Base-by-base conservation (phyloP, 2,329 filamentous ascomycete species). In the Pseudogymnoascus sp. region DNA sequence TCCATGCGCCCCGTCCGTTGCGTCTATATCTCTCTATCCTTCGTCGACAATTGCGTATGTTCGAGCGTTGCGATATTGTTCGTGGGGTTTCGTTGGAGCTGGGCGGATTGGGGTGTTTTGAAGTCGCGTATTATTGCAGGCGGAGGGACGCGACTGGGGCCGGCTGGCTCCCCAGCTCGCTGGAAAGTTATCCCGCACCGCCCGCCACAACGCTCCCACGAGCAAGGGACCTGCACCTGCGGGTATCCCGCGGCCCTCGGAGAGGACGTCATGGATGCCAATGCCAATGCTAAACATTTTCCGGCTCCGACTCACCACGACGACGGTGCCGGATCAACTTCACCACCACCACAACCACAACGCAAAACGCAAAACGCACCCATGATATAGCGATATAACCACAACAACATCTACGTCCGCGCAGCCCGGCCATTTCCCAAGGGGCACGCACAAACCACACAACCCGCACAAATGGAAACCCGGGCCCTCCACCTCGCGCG, bases 71-170 rank as follows among this genome's bases (percentile, higher is more conserved):
- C 23, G 5, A 3, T 4, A 17, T 61, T 2, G 37, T 46, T 61
- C 38, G 38, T 23, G 59, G 29, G 53, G 33, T 19, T 44, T 46
- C 35, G 17, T 40, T 40, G 35, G 37, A 3, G 23, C 23, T 38
- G n/a, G 37, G 59, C 35, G 17, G 60, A n/a, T 64, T 59, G 29
- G 29, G 63, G 31, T 31, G 60, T 50, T 63, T 62, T 63, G 21
- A 56, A 60, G 62, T 66, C 67, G 68, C 69, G 69, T 65, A 66
- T 65, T 38, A 62, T 63, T 60, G n/a, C 9, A 21, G 1, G 4
- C 7, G 7, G n/a, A 62, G 56, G 62, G 65, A 69, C 68, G 68
- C 66, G 67, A 67, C 65, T 64, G 23, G 23, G 23, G 23, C 23
- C 23, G 23, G 23, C 62, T 60, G 65, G 64, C 37, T 37, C 15